These are phyloP conservation scores for Globisporangium recalcitrans DNA, from an alignment of 352 stramenopile species.

Conservation along the genomic window DNA sequence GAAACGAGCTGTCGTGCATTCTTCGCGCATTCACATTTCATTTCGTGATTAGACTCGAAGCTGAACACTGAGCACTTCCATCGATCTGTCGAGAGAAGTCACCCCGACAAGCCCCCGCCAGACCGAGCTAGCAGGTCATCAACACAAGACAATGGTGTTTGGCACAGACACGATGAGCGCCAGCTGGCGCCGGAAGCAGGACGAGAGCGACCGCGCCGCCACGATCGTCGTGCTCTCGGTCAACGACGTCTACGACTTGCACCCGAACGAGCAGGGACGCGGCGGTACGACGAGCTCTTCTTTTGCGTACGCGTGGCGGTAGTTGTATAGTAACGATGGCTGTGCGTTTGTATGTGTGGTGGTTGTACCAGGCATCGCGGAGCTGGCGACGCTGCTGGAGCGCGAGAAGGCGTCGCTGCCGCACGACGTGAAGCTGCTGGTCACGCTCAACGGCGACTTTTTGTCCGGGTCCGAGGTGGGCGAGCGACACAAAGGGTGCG, in stretches of 20 bases:
- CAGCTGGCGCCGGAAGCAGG: constrained; percentile 17
- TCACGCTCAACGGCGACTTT: constrained; percentile 79
- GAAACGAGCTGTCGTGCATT: no score
- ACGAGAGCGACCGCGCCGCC: constrained; percentile 21
- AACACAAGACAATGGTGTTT: no score
- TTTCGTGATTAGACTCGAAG: no score
- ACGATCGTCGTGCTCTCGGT: constrained; percentile 51
- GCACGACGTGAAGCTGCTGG: constrained; percentile 44
- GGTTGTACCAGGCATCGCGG: constrained; percentile 15
- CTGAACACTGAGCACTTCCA: no score
- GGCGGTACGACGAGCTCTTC: constrained; percentile 22
- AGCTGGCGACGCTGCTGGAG: constrained; percentile 36
- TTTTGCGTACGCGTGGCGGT: no score
- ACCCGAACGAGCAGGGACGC: constrained; percentile 51
- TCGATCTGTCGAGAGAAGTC: no score
- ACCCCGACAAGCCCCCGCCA: no score
- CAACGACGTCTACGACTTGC: constrained; percentile 78
- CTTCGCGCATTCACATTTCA: no score
- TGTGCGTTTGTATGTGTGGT: not conserved
- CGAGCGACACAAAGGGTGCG: constrained; percentile 58
- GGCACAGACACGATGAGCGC: not conserved
- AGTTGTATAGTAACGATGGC: not conserved
- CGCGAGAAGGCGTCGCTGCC: constrained; percentile 36
- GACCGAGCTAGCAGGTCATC: no score
- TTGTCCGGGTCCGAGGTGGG: constrained; percentile 61